Percentiles rank a stretch among this genome's conserved stretches.
Conservation (phyloP, 2,329 filamentous ascomycete genomes). For the Colletotrichum sp. region DNA sequence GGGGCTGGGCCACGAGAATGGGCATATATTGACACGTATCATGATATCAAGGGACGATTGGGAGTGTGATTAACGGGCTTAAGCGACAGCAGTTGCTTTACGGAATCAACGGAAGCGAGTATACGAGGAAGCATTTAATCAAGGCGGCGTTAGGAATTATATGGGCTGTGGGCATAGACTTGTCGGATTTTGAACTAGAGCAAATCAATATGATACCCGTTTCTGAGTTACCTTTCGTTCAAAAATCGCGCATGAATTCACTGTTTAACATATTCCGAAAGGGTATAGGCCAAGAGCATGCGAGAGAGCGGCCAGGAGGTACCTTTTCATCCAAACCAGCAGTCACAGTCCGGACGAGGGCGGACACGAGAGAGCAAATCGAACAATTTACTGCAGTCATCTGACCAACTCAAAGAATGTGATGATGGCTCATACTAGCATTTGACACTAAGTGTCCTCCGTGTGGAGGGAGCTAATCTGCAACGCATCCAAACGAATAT, state of each 20-base stretch:
- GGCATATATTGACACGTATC: constrained; percentile 65
- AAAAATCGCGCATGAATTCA: neutral
- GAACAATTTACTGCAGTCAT: neutral
- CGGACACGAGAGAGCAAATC: neutral
- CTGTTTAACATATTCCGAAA: neutral
- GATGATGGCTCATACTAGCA: constrained; percentile 6
- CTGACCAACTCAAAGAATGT: neutral
- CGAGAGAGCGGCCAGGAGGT: neutral
- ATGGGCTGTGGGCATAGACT: neutral
- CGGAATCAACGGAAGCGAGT: neutral
- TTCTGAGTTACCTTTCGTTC: neutral
- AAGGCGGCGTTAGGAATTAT: neutral
- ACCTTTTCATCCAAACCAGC: neutral
- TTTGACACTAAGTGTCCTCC: constrained; percentile 5
- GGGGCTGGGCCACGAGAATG: constrained; percentile 80
- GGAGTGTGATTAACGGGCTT: neutral
- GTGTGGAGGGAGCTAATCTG: neutral
- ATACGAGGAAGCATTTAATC: neutral
- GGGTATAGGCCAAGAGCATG: neutral
- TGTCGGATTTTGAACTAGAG: neutral
- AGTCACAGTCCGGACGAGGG: neutral
- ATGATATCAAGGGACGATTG: neutral
- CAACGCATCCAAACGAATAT: neutral
- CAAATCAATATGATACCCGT: constrained; percentile 15
- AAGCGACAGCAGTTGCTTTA: neutral